These are phyloP conservation scores for Mallotus nudiflorus DNA, from an alignment of 345 rosid species.

Conservation along the genomic window DNA sequence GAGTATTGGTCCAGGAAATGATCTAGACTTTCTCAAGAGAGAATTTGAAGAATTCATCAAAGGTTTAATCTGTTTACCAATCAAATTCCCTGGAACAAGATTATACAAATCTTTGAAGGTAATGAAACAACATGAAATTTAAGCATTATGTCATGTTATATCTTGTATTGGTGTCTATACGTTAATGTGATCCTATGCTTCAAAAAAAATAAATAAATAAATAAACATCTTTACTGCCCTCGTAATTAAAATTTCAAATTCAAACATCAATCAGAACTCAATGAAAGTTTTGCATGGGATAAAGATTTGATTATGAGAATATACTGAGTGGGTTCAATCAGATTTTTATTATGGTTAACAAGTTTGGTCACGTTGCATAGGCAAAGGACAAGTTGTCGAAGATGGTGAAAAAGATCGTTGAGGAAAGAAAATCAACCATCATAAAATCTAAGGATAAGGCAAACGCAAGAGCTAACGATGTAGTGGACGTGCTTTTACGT, in stretches of 20 bases:
- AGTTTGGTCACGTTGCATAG: constrained; percentile 45
- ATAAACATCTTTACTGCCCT: too few relatives aligned
- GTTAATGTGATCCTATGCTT: too few relatives aligned
- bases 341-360: background rate
- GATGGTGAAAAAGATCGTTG: constrained; percentile 63
- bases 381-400: constrained; percentile 69
- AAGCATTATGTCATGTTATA: too few relatives aligned
- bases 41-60: constrained; percentile 88
- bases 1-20: constrained; percentile 68
- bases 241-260: too few relatives aligned
- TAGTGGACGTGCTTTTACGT: constrained; percentile 62
- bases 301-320: too few relatives aligned
- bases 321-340: too few relatives aligned
- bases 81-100: constrained; percentile 87
- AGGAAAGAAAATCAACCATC: constrained; percentile 46
- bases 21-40: constrained; percentile 56
- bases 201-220: too few relatives aligned
- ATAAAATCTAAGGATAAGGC: constrained; percentile 22
- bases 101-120: constrained; percentile 87
- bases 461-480: constrained; percentile 38
- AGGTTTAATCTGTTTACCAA: constrained; percentile 87
- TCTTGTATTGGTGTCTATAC: too few relatives aligned
- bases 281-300: too few relatives aligned
- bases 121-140: too few relatives aligned
- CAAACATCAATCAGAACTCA: too few relatives aligned